Evolutionary conservation across 306 rosid genomes (phyloP).

Genomic region (Geum urbanum): DNA sequence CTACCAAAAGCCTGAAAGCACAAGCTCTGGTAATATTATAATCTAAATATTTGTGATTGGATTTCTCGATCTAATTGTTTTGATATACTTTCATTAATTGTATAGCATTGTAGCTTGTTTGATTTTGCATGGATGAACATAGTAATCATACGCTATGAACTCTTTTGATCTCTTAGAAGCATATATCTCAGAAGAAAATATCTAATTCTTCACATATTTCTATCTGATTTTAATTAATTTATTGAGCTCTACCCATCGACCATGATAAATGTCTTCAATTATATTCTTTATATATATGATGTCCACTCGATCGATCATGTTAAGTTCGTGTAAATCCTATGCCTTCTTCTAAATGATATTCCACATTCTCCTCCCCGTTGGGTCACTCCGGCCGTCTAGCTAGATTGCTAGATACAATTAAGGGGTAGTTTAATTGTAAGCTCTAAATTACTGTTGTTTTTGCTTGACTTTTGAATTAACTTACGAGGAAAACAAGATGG

Average conservation of each 20-base stretch:
- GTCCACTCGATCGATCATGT: not conserved
- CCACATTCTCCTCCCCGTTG: not conserved
- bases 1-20: conserved; percentile 55
- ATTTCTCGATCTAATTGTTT: not conserved
- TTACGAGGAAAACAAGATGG: not conserved
- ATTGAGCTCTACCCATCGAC: too few relatives aligned
- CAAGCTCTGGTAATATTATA: conserved; percentile 34
- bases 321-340: not conserved
- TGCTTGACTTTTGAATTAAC: too few relatives aligned
- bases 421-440: too few relatives aligned
- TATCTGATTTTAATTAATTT: too few relatives aligned
- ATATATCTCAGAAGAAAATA: not conserved
- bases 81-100: not conserved
- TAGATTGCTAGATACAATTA: too few relatives aligned
- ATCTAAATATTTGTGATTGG: not conserved
- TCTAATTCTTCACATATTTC: not conserved
- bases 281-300: not conserved
- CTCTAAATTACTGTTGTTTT: too few relatives aligned
- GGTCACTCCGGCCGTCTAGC: too few relatives aligned
- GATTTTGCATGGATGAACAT: not conserved
- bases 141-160: not conserved
- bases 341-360: not conserved
- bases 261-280: too few relatives aligned
- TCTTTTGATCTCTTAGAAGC: not conserved
- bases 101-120: not conserved